phyloP scores from a whole-genome alignment of 208 protist genomes.

The Acanthamoeba lenticulata region DNA sequence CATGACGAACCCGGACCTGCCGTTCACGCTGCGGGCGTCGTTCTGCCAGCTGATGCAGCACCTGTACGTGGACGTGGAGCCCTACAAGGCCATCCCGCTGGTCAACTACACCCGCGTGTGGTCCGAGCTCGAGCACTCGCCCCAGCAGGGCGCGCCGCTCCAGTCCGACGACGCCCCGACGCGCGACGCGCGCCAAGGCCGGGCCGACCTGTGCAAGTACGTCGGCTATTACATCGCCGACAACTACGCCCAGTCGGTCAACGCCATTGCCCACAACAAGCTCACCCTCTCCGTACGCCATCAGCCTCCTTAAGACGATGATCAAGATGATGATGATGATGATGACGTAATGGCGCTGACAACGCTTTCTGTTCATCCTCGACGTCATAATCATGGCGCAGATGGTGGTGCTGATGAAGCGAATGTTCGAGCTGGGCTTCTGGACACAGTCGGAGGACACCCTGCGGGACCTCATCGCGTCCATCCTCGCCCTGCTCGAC shows the following conservation, averaged over 20 bases:
- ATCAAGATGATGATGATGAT: no score
- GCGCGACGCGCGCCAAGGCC: not conserved
- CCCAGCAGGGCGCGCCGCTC: not conserved
- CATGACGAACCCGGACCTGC: constrained; percentile 36
- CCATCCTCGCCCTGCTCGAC: constrained; percentile 43
- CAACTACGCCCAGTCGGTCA: constrained; percentile 22
- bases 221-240: constrained; percentile 29
- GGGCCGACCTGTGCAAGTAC: constrained; percentile 26
- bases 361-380: no score
- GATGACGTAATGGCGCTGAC: not conserved
- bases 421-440: constrained; percentile 59
- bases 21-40: constrained; percentile 19
- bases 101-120: constrained; percentile 65
- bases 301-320: not conserved
- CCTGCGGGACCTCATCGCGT: constrained; percentile 7
- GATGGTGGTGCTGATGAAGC: constrained; percentile 39
- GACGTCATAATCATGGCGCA: not conserved
- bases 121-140: constrained; percentile 6
- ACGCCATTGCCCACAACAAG: constrained; percentile 34
- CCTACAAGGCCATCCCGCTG: not conserved
- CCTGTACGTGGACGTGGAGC: constrained; percentile 54
- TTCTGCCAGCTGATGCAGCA: constrained; percentile 43
- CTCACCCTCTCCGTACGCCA: constrained; percentile 48
- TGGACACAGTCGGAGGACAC: constrained; percentile 10
- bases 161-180: not conserved